These are phyloP conservation scores for Solanum raphanifolium DNA, from an alignment of 257 asterid species.

Conservation along the genomic window DNA sequence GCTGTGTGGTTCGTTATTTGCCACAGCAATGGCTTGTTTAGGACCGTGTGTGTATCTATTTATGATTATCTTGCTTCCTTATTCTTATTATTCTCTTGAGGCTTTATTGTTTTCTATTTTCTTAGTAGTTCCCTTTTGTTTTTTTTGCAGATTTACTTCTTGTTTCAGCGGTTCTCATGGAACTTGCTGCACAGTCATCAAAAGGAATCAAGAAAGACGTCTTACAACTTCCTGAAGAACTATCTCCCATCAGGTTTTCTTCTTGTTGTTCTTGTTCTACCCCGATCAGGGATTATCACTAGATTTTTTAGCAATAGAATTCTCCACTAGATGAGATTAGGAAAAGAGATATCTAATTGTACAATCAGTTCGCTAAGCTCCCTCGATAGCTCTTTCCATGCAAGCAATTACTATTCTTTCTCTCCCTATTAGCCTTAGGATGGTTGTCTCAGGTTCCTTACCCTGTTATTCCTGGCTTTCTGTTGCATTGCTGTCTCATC, in stretches of 20 bases:
- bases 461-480: background rate
- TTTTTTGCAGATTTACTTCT: conserved; percentile 73
- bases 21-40: conserved; percentile 92
- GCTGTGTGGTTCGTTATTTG: conserved; percentile 93
- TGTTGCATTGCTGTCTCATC: background rate
- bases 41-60: conserved; percentile 72
- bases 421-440: background rate
- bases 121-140: conserved; percentile 8
- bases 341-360: background rate
- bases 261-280: conserved; percentile 6
- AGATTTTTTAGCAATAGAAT: background rate
- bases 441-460: background rate
- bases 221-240: conserved; percentile 55
- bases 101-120: background rate
- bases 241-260: conserved; percentile 56
- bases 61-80: background rate
- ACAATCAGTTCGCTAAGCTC: background rate
- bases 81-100: background rate
- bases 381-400: background rate
- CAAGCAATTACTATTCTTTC: background rate
- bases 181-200: conserved; percentile 82
- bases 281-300: background rate
- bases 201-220: conserved; percentile 59
- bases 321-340: background rate
- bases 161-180: conserved; percentile 88